These are phyloP conservation scores for Boeremia exigua DNA, from an alignment of 2,329 filamentous ascomycete genomes.

Conservation along the genomic window DNA sequence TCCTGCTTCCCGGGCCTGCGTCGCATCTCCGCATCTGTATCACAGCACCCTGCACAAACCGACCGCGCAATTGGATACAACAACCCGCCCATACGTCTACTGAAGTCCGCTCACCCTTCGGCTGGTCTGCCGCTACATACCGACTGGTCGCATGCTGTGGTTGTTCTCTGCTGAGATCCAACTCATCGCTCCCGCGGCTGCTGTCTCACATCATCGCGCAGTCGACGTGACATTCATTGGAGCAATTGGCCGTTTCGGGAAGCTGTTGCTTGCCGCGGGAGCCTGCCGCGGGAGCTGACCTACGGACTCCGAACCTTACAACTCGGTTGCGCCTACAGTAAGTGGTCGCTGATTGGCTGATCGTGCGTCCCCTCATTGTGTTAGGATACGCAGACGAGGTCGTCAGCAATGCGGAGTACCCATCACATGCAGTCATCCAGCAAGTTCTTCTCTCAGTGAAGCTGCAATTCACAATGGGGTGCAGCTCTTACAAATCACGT, in stretches of 20 bases:
- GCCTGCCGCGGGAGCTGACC: constrained; percentile 13
- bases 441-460: too few species aligned
- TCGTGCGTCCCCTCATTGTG: not conserved
- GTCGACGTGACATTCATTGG: not conserved
- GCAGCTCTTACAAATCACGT: too few species aligned
- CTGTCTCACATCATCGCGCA: not conserved
- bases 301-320: not conserved
- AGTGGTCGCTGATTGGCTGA: constrained; percentile 2
- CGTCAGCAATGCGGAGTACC: too few species aligned
- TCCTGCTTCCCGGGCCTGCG: constrained; percentile 2
- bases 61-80: not conserved
- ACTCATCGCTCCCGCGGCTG: constrained; percentile 6
- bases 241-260: not conserved
- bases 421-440: too few species aligned
- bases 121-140: not conserved
- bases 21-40: constrained; percentile 3
- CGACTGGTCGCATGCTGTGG: not conserved
- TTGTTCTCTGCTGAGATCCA: not conserved
- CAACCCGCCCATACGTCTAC: not conserved
- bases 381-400: too few species aligned
- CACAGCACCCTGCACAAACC: not conserved
- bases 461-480: too few species aligned
- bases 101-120: not conserved
- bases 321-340: not conserved
- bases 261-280: constrained; percentile 4